phyloP scores from a whole-genome alignment of 2,329 filamentous ascomycete species.

The Ceratocystis cacaofunesta region DNA sequence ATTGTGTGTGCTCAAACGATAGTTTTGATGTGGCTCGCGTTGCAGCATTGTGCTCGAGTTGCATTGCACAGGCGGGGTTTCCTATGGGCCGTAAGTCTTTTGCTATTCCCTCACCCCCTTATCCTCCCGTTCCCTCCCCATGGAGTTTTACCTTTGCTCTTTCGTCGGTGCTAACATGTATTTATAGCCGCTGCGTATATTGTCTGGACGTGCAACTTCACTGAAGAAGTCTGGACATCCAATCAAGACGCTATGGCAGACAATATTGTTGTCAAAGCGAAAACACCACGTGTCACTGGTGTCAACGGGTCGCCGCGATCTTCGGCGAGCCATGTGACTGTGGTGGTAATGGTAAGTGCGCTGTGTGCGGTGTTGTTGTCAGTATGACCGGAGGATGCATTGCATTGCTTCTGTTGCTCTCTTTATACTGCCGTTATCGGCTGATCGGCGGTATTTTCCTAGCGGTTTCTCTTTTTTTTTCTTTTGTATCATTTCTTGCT shows the following conservation, averaged over 20 bases:
- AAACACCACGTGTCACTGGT: conserved; percentile 20
- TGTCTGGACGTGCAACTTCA: conserved; percentile 26
- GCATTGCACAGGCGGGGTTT: conserved; percentile 24
- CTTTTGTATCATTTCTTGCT: not conserved
- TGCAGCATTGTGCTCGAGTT: conserved; percentile 28
- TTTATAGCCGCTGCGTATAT: conserved; percentile 26
- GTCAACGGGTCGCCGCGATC: conserved; percentile 13
- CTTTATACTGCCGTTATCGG: not conserved
- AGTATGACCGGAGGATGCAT: not conserved
- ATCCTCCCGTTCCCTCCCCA: not conserved
- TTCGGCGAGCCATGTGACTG: not conserved
- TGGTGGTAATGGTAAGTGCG: not conserved
- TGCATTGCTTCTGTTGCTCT: not conserved
- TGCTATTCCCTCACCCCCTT: not conserved
- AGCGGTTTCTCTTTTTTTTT: not conserved
- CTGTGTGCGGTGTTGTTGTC: not conserved
- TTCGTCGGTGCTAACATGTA: not conserved
- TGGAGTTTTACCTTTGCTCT: not conserved
- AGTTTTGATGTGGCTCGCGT: conserved; percentile 29
- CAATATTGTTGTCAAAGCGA: conserved; percentile 25
- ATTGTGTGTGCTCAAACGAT: conserved; percentile 27
- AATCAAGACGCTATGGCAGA: conserved; percentile 23
- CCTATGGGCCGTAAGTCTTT: conserved; percentile 23
- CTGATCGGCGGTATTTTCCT: not conserved
- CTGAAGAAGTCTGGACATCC: conserved; percentile 22